A percentile compares a stretch with the other conserved stretches of the same genome.
Evolutionary conservation across 345 rosid species (phyloP).

Genomic region (Eucalyptus polybractea): DNA sequence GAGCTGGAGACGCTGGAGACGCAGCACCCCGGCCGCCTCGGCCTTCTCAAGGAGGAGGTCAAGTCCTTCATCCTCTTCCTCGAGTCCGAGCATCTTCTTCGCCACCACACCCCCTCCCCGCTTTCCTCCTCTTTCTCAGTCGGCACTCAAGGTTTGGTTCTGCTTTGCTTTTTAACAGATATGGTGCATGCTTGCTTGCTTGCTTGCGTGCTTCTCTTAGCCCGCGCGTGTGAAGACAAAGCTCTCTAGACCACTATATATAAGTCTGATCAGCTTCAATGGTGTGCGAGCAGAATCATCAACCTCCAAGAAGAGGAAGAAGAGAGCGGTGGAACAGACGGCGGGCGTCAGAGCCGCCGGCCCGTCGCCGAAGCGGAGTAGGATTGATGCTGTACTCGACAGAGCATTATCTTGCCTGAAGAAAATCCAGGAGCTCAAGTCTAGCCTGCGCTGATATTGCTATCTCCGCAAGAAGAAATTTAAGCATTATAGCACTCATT

Average conservation of each 20-base stretch:
- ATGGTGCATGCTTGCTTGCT: not conserved
- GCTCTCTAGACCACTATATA: not conserved
- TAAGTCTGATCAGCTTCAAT: not conserved
- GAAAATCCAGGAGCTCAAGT: slow-evolving; percentile 6
- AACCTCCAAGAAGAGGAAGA: slow-evolving; percentile 2
- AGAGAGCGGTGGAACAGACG: not conserved
- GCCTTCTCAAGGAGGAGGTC: slow-evolving; percentile 27
- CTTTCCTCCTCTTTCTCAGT: not conserved
- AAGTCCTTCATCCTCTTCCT: slow-evolving; percentile 24
- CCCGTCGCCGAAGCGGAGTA: not conserved
- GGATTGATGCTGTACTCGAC: slow-evolving; percentile 7
- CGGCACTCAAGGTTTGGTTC: slow-evolving; percentile 27
- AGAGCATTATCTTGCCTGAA: slow-evolving; percentile 3
- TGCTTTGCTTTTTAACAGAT: not conserved
- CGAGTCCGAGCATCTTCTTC: slow-evolving; percentile 4
- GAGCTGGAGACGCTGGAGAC: slow-evolving; percentile 27
- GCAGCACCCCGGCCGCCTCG: slow-evolving; percentile 28
- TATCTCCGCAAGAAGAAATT: not conserved
- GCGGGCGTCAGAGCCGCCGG: not conserved
- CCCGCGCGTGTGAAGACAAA: not conserved
- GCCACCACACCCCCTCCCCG: not conserved
- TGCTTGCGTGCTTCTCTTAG: not conserved
- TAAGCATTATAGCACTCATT: not conserved
- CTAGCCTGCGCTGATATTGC: not conserved
- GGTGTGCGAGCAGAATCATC: slow-evolving; percentile 1